Evolutionary conservation across 345 rosid species (phyloP), one percentile per base, ranked within the genome.

Genomic region (Lumnitzera littorea): DNA sequence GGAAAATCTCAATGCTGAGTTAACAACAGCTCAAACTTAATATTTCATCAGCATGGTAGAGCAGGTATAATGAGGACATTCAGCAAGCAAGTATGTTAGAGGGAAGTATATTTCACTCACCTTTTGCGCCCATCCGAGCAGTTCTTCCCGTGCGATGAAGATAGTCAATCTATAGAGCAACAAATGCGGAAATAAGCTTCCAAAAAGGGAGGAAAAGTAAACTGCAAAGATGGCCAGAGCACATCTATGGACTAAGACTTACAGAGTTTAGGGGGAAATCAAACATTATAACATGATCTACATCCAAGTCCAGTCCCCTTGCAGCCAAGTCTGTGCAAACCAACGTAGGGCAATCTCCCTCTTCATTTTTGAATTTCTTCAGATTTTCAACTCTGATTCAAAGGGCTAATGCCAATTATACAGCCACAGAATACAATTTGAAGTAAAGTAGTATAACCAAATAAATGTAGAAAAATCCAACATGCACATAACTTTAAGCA

Each of bases 51-150:
- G 10, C 43, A 36, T 36, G 43, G 10, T 1, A 36, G 6, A 36
- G 43, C 43, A 36, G 43, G 43, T 36, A 29, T 2, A 2, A 29
- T 29, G 36, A 29, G 43, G 43, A 36, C 6, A 36, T 36, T 8
- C 10, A 36, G 10, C 43, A 36, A 36, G 6, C 43, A 36, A 36
- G 11, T 48, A 16, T 31, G 24, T 5, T 9, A 12, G 43, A 20
- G 60, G 25, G 46, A 48, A 60, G 14, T 27, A 55, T 51, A 24
- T 8, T 14, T n/a, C 46, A 65, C 48, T 60, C 66, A 92, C 96
- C 97, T 87, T 92, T 87, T 58, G 97, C 98, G 52, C 98, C 97
- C 98, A 92, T 92, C 2, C 94, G 90, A 65, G 98, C 97, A 62
- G 97, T 92, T 86, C 97, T 82, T 50, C 97, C 98, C 0, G 94